A percentile compares a stretch with the other conserved stretches of the same genome.
Conservation (phyloP, 179 eudicot genomes). For the Dionaea muscipula region DNA sequence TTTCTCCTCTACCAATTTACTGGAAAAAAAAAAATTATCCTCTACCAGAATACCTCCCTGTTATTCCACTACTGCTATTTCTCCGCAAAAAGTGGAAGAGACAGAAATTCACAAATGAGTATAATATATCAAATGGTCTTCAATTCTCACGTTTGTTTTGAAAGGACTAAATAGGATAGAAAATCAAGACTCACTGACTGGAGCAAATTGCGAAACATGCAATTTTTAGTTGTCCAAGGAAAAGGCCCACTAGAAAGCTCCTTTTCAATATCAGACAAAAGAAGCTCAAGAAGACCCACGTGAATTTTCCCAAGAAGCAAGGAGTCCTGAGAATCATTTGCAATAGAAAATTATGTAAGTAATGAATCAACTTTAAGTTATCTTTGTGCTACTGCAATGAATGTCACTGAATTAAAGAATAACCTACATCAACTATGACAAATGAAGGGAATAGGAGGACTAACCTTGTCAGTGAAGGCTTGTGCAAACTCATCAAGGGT, state of each 20-base stretch:
- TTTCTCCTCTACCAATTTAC: too few relatives aligned
- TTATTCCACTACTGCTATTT: too few relatives aligned
- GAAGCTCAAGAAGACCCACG: slow-evolving; percentile 49
- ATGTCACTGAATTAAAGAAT: neutral
- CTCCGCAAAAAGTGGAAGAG: too few relatives aligned
- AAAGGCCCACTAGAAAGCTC: slow-evolving; percentile 39
- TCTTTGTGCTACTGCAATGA: neutral
- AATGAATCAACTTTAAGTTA: neutral
- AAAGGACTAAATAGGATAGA: neutral
- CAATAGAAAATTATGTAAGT: neutral
- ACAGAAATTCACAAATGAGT: neutral
- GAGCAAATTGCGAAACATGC: slow-evolving; percentile 56
- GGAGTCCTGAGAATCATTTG: slow-evolving; percentile 50
- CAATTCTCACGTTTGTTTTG: neutral
- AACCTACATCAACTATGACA: neutral
- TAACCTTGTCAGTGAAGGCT: slow-evolving; percentile 70
- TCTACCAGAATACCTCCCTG: too few relatives aligned
- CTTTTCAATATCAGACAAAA: slow-evolving; percentile 60
- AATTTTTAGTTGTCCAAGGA: slow-evolving; percentile 44
- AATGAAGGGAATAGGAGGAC: slow-evolving; percentile 10
- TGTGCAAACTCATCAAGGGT: slow-evolving; percentile 79
- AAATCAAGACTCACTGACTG: slow-evolving; percentile 42
- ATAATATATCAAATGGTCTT: neutral
- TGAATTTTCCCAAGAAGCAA: slow-evolving; percentile 71
- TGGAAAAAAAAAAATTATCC: too few relatives aligned